Evolutionary conservation across 1,284 basidiomycete genomes (phyloP).

Genomic region (Apiotrichum gracile): DNA sequence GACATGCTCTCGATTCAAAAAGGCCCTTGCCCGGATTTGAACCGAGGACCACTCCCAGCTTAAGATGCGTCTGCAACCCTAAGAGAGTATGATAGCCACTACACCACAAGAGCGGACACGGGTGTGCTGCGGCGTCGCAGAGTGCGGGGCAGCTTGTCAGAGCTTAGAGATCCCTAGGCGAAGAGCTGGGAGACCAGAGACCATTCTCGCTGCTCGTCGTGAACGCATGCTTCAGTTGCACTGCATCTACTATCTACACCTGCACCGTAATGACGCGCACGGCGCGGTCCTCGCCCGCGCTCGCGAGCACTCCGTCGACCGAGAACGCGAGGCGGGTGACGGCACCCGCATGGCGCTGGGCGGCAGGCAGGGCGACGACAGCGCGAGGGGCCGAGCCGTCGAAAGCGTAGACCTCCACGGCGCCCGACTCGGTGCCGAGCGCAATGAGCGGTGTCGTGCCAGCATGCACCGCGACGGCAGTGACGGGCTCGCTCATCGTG

Average conservation of each 20-base stretch:
- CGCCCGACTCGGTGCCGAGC: slow-evolving; percentile 46
- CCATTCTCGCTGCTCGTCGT: neutral
- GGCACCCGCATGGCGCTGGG: slow-evolving; percentile 39
- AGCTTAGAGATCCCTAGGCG: too few relatives aligned
- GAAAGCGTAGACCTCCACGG: slow-evolving; percentile 32
- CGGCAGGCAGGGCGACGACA: slow-evolving; percentile 14
- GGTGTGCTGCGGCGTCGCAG: too few relatives aligned
- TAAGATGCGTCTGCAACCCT: too few relatives aligned
- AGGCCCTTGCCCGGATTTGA: too few relatives aligned
- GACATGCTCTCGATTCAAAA: too few relatives aligned
- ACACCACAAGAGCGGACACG: too few relatives aligned
- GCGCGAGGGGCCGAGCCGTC: neutral
- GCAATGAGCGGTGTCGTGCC: slow-evolving; percentile 32
- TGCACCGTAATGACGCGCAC: slow-evolving; percentile 39
- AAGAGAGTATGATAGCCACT: too few relatives aligned
- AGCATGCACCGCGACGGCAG: slow-evolving; percentile 38
- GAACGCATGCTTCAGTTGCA: neutral
- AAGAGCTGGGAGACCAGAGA: too few relatives aligned
- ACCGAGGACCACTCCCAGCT: too few relatives aligned
- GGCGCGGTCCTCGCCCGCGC: slow-evolving; percentile 47
- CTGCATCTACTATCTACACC: neutral
- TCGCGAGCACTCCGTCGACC: slow-evolving; percentile 35
- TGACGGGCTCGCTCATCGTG: slow-evolving; percentile 44
- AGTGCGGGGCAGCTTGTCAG: too few relatives aligned
- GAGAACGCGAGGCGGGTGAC: slow-evolving; percentile 45